Evolutionary conservation across 2,329 filamentous ascomycete genomes (phyloP), one percentile per base, ranked within the genome.

Genomic region (Epichloe sylvatica): DNA sequence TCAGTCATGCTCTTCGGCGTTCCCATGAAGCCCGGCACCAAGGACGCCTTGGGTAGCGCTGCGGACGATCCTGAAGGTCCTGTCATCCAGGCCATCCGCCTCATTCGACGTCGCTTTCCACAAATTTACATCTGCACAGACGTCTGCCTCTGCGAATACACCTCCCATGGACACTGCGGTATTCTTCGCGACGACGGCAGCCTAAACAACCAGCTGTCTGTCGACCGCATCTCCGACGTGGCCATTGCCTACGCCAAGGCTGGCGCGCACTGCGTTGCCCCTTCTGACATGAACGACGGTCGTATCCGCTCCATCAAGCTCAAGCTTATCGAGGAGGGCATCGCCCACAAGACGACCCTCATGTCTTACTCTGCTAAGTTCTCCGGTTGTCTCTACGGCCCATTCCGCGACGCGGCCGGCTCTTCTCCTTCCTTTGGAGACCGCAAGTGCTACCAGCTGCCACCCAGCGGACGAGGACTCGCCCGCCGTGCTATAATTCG

Each of bases 301-400:
- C 85, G 92, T 56, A 94, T 98, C 61, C 86, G 91, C 51, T 91
- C 90, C 53, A 98, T 98, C 67, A 98, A 98, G 75, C 78, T 96
- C 49, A 97, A 96, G 73, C 75, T 98, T 54, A 97, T 97, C 51
- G 91, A 97, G 67, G 83, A 89, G 51, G 91, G 91, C 49, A 86
- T 97, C 58, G 84, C 90, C 6, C 92, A 98, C 71, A 83, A 84
- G 64, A 84, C 91, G 12, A 78, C 94, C 49, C 76, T 98, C 53
- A 97, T 98, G 92, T 95, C 89, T 4, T 98, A 98, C 69, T 89
- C 89, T 13, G 92, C 92, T 62, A 98, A 98, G 67, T 98, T 98
- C 70, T 91, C 86, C 21, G 92, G 92, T 43, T 97, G 90, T 64
- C 72, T 97, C 9, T 98, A 98, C 69, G 92, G 92, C 0, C 92